Base-by-base conservation (phyloP, 2,329 filamentous ascomycete genomes). In the Leptographium lundbergii region DNA sequence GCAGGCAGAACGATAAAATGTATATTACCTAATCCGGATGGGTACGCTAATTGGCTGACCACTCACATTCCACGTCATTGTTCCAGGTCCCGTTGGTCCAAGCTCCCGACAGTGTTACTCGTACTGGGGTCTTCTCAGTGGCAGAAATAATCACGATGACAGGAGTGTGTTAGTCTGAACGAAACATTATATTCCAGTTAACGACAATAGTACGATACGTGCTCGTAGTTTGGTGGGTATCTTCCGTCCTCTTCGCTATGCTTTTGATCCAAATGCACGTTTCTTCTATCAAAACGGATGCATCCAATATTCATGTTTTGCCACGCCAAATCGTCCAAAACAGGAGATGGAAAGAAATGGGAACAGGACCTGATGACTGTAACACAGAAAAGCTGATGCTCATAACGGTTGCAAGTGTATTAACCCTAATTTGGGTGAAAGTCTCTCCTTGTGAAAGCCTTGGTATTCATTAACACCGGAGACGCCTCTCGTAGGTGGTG, bases 1-100 rank as follows among this genome's bases (percentile, higher is more conserved):
- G 54, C 54, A 56, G 54, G 24, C 13, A 51, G 48, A 19, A 27
- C 19, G 25, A 32, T 48, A 34, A 19, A 57, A 60, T 69, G 65
- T 66, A 69, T 64, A 65, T 67, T 65, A 65, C 66, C 63, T 55
- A 64, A 62, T 55, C 27, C 36, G 50, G n/a, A 42, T 13, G 17
- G 32, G 36, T 42, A 56, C 4, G 39, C 45, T 56, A 34, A 59
- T 59, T 59, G 57, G 57, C 14, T 22, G 17, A 19, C 52, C 13
- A 27, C 13, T 34, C 39, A 45, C 53, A 36, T 27, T 47, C 57
- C 50, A 39, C 59, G 60, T 61, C 47, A 59, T 48, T 56, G 53
- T 17, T 19, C 25, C 19, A n/a, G 51, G 54, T 54, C 56, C 54
- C 27, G 34, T 17, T 67, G 65, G 66, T 63, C 65, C 63, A 67